Base-by-base conservation (phyloP, 352 stramenopile genomes). In the Globisporangium nodosum region DNA sequence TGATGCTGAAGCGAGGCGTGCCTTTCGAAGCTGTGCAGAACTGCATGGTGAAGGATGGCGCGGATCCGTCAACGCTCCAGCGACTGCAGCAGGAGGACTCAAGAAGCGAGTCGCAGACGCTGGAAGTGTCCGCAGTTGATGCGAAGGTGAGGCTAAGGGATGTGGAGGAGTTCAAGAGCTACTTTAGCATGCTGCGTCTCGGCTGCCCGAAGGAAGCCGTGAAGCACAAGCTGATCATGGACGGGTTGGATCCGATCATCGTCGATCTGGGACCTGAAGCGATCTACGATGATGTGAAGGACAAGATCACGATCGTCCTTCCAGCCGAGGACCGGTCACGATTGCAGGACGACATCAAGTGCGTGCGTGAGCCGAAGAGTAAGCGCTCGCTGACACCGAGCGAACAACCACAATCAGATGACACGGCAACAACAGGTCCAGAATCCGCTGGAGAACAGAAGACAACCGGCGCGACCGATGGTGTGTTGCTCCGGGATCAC, bases 161-260 rank as follows among this genome's bases (percentile, higher is more conserved):
- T 21, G 72, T 88, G 37, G 63, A 85, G 7, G 74, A 89, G 39
- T 92, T 89, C 20, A 68, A 74, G 27, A 79, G 79, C 46, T 98
- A 98, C 60, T 98, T 98, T 68, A 87, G 84, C 57, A 98, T 99
- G 94, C 64, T 98, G 16, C 86, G 94, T 45, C 79, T 98, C 58
- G 94, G 95, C 21, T 83, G 95, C 12, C 90, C 82, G 3, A 85
- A 86, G 55, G 86, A 90, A 54, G 92, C 93, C 6, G 88, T 98
- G 2, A 84, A 85, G 45, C 88, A 98, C 56, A 97, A 97, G 49
- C 71, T 98, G 61, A 60, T 76, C 24, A 91, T 92, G 75, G 93
- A 98, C 66, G 95, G 91, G 21, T n/a, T 87, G 13, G 84, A 92
- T 56, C 76, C 84, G 18, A 64, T 76, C 13, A 78, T 94, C 45